Evolutionary conservation across 257 asterid species (phyloP).

Genomic region (Capsicum baccatum): DNA sequence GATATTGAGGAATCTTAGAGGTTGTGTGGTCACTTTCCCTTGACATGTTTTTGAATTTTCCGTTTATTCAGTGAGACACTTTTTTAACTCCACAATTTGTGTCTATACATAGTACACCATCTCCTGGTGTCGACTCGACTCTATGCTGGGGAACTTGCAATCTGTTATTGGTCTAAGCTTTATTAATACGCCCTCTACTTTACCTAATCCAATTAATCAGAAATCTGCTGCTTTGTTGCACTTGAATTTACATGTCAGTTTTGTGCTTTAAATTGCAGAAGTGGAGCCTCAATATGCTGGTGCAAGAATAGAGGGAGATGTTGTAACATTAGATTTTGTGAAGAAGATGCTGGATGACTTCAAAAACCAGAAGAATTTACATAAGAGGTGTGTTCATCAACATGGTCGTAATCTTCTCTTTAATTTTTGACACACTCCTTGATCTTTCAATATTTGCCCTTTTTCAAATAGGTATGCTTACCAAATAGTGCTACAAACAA

Average conservation of each 20-base stretch:
- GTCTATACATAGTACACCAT: neutral
- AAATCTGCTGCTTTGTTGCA: neutral
- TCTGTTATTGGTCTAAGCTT: neutral
- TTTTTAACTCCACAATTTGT: neutral
- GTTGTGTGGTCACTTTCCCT: neutral
- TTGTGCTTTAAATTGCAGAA: conserved; percentile 58
- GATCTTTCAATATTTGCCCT: conserved; percentile 19
- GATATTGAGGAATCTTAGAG: neutral
- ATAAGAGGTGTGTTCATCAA: conserved; percentile 63
- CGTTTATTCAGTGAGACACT: neutral
- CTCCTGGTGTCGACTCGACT: neutral
- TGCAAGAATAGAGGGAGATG: conserved; percentile 91
- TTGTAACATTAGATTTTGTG: conserved; percentile 87
- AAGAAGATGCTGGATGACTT: conserved; percentile 94
- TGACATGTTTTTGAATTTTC: neutral
- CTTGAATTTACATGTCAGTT: conserved; percentile 27
- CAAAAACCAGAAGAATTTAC: conserved; percentile 85
- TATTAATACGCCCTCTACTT: neutral
- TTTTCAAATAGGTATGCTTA: conserved; percentile 69
- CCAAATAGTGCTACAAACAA: conserved; percentile 88
- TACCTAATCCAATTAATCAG: neutral
- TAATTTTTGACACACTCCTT: neutral
- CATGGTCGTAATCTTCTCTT: conserved; percentile 16
- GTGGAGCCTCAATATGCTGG: conserved; percentile 95
- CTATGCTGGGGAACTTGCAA: neutral